Base-by-base conservation (phyloP, 352 stramenopile species). In the Pythium insidiosum region DNA sequence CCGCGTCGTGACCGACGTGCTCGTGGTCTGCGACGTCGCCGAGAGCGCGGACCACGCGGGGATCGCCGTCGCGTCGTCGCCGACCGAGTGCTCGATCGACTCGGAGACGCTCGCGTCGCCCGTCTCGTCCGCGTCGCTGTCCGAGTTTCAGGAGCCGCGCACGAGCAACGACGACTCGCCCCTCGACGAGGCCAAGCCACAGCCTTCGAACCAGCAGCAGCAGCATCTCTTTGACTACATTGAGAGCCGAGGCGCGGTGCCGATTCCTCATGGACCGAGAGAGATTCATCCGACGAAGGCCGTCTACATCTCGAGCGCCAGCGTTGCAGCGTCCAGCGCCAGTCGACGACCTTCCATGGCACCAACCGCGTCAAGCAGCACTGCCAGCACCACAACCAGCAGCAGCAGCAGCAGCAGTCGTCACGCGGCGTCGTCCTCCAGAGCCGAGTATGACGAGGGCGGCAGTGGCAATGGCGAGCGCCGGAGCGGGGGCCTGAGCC, bases 261-360 rank as follows among this genome's bases (percentile, higher is more conserved):
- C 58, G 3, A 50, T 74, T 11, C 65, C 68, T 1, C 75, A 88
- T 26, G 73, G 73, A 1, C 58, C 60, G 4, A 73, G 75, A 1
- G 70, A 84, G 51, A 61, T 88, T 19, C 75, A 88, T 31, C 43
- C 73, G 30, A 79, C 63, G 28, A 84, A 84, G 39, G 72, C 75
- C 7, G 70, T 84, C 47, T 86, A 84, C 38, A 48, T 83, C 24
- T 88, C n/a, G n/a, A n/a, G n/a, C n/a, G n/a, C n/a, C n/a, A n/a
- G n/a, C n/a, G n/a, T n/a, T n/a, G n/a, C n/a, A n/a, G n/a, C n/a
- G n/a, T n/a, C n/a, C n/a, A n/a, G n/a, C n/a, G n/a, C n/a, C n/a
- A n/a, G n/a, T n/a, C 39, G 38, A 12, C 28, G 47, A 11, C 48
- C 34, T 31, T 41, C 47, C 7, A 19, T 53, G 19, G 23, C 36